phyloP scores from a whole-genome alignment of 2,329 filamentous ascomycete genomes.

The Apiospora phragmitis region DNA sequence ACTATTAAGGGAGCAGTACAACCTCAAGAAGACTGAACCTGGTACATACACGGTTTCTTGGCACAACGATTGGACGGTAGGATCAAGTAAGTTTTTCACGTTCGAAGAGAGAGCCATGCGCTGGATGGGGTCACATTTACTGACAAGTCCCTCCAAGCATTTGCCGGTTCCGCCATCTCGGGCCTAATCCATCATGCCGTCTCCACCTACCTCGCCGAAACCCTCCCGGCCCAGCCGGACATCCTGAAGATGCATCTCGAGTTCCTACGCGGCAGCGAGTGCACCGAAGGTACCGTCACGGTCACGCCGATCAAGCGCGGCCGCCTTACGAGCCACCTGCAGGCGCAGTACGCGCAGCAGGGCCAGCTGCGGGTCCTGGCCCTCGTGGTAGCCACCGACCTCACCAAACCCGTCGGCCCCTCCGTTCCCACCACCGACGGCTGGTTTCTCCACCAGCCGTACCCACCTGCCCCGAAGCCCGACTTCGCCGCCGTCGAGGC shows the following conservation, averaged over 20 bases:
- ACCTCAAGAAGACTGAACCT: not conserved
- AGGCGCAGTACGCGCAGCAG: not conserved
- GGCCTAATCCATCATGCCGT: not conserved
- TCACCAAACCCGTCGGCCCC: not conserved
- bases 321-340: not conserved
- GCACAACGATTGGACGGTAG: not conserved
- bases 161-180: not conserved
- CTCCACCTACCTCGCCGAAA: not conserved
- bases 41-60: not conserved
- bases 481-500: conserved; percentile 37
- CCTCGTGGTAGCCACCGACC: not conserved
- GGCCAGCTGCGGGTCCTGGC: not conserved
- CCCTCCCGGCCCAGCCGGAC: not conserved
- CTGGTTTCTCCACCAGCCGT: not conserved
- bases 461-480: conserved; percentile 25
- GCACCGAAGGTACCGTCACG: not conserved
- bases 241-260: not conserved
- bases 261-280: not conserved
- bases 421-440: not conserved
- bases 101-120: not conserved
- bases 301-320: not conserved
- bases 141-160: not conserved
- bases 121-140: not conserved
- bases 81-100: not conserved
- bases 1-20: not conserved